These are phyloP conservation scores for Suillus fuscotomentosus DNA, from an alignment of 768 basidiomycete species.

Conservation along the genomic window DNA sequence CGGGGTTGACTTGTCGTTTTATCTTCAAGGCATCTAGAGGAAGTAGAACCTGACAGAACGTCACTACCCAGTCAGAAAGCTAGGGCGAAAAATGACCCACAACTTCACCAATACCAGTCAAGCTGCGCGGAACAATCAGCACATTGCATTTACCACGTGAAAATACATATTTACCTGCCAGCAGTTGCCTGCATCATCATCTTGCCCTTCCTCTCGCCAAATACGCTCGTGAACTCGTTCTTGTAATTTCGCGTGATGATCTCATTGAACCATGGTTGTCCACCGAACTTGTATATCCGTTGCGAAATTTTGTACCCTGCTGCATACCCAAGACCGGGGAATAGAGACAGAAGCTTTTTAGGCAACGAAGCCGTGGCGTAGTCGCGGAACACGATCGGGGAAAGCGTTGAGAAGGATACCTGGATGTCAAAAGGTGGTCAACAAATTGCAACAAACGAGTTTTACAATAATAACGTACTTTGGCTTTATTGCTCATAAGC, in stretches of 20 bases:
- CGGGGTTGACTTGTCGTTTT: slow-evolving; percentile 97
- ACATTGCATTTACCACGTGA: neutral
- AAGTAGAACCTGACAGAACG: slow-evolving; percentile 70
- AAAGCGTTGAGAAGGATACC: slow-evolving; percentile 64
- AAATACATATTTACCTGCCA: slow-evolving; percentile 63
- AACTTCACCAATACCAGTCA: slow-evolving; percentile 91
- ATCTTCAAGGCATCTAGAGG: slow-evolving; percentile 97
- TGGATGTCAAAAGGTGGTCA: slow-evolving; percentile 22
- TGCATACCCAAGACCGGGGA: slow-evolving; percentile 97
- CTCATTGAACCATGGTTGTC: slow-evolving; percentile 98
- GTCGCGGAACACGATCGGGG: slow-evolving; percentile 85
- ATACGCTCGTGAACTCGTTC: slow-evolving; percentile 72
- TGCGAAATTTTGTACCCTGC: slow-evolving; percentile 97
- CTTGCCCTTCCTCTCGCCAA: slow-evolving; percentile 94
- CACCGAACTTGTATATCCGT: slow-evolving; percentile 96
- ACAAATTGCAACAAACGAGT: slow-evolving; percentile 1
- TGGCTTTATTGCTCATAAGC: slow-evolving; percentile 95
- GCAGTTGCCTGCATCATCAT: slow-evolving; percentile 95
- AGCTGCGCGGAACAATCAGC: slow-evolving; percentile 31
- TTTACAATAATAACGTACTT: slow-evolving; percentile 39
- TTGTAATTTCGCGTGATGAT: slow-evolving; percentile 82
- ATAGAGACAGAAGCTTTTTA: slow-evolving; percentile 83
- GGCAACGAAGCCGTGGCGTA: slow-evolving; percentile 65
- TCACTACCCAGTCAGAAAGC: neutral
- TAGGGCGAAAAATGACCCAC: slow-evolving; percentile 39